Percentiles rank a stretch among this genome's conserved stretches.
These are phyloP conservation scores for Cladosporium austrohemisphaericum DNA, from an alignment of 2,329 filamentous ascomycete genomes.

Conservation along the genomic window DNA sequence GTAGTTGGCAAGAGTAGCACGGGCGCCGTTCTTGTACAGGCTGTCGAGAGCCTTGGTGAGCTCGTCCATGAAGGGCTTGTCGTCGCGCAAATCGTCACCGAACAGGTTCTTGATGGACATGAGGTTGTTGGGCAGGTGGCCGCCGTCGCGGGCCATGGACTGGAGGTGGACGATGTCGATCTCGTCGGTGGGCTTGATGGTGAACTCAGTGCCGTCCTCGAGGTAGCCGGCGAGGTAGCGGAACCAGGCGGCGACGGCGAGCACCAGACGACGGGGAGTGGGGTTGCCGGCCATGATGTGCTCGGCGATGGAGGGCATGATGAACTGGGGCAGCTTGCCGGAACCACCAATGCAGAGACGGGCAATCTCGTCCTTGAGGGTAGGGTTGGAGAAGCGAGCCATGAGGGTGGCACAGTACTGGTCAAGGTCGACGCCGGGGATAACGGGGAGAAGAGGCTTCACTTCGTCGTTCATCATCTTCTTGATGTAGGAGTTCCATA, in stretches of 20 bases:
- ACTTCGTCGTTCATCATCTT: slow-evolving; percentile 56
- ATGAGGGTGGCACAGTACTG: slow-evolving; percentile 52
- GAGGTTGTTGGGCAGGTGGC: slow-evolving; percentile 40
- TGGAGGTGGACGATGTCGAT: slow-evolving; percentile 49
- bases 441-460: slow-evolving; percentile 50
- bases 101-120: slow-evolving; percentile 48
- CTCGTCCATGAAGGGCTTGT: slow-evolving; percentile 48
- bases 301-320: slow-evolving; percentile 49
- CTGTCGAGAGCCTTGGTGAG: slow-evolving; percentile 47
- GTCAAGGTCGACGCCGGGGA: slow-evolving; percentile 50
- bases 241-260: slow-evolving; percentile 51
- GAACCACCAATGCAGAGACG: slow-evolving; percentile 51
- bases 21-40: slow-evolving; percentile 46
- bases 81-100: slow-evolving; percentile 49
- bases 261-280: slow-evolving; percentile 46
- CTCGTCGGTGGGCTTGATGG: slow-evolving; percentile 39
- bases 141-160: slow-evolving; percentile 44
- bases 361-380: slow-evolving; percentile 54
- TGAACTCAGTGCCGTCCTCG: slow-evolving; percentile 43
- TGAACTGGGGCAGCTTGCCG: slow-evolving; percentile 53
- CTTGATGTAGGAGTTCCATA: slow-evolving; percentile 48
- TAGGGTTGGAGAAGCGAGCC: slow-evolving; percentile 55
- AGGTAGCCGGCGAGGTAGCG: slow-evolving; percentile 50
- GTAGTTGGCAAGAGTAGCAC: slow-evolving; percentile 47
- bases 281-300: slow-evolving; percentile 42